Evolutionary conservation across 164 flowering plant genomes (phyloP).

Genomic region (Houttuynia cordata): DNA sequence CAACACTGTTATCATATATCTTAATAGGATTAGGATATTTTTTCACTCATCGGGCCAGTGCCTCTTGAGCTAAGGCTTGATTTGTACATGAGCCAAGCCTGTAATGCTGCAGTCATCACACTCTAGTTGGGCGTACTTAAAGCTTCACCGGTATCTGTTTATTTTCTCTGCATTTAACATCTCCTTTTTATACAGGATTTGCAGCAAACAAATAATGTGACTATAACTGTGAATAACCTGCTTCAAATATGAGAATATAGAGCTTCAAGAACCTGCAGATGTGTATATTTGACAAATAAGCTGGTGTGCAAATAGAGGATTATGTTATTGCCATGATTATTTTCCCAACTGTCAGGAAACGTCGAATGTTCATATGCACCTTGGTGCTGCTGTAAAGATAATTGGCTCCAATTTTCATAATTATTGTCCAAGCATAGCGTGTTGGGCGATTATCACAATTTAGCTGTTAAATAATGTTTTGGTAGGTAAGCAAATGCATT

Average conservation of each 20-base stretch:
- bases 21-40: too few relatives aligned
- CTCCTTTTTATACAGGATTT: conserved; percentile 55
- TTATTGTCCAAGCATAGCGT: background rate
- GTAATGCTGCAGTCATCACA: background rate
- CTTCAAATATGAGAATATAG: conserved; percentile 59
- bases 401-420: background rate
- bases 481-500: too few relatives aligned
- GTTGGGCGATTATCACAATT: too few relatives aligned
- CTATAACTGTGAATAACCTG: conserved; percentile 91
- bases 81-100: too few relatives aligned
- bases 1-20: background rate
- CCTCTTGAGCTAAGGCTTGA: too few relatives aligned
- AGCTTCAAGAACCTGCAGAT: conserved; percentile 1
- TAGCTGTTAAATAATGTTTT: too few relatives aligned
- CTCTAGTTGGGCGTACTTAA: background rate
- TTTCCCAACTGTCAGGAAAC: background rate
- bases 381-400: background rate
- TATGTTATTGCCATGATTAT: background rate
- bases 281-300: conserved; percentile 10
- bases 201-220: conserved; percentile 71
- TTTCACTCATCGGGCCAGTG: too few relatives aligned
- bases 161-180: background rate
- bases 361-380: background rate
- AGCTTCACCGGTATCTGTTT: too few relatives aligned
- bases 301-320: background rate